Evolutionary conservation across 148 eudicot genomes (phyloP), one percentile per base, ranked within the genome.

Genomic region (Mesembryanthemum crystallinum): DNA sequence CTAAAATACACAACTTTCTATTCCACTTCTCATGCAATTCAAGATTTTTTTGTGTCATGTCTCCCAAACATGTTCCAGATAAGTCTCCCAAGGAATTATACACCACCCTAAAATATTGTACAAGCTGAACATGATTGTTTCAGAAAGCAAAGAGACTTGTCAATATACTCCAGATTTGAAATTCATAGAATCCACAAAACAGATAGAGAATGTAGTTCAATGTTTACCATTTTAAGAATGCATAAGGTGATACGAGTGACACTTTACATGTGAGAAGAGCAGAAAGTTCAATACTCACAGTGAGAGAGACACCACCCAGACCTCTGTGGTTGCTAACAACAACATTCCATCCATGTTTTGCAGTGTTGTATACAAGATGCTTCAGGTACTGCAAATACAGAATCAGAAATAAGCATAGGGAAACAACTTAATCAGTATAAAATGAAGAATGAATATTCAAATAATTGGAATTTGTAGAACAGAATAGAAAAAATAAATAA

Each of bases 251-350:
- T 24, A 15, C 42, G 73, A 59, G 49, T 43, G 33, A 52, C 37
- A 57, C 15, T 67, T 58, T 11, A 23, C 32, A 60, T 23, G 1
- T 27, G n/a, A n/a, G n/a, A n/a, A n/a, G n/a, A n/a, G n/a, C n/a
- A n/a, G 11, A 65, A n/a, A 15, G 29, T 71, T 29, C 15, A 64
- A 33, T 60, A 88, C 97, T 92, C 76, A 94, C 98, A 69, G 97
- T 94, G 76, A 92, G 81, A 66, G 96, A 85, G 63, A 94, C 83
- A 42, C 97, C 98, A 25, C 97, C 98, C 72, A 92, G 85, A 64
- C 98, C 98, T 75, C 98, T 88, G 85, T 94, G 97, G 81, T 94
- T 94, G 89, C 89, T 60, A 69, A 90, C 87, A 35, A 94, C 94
- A 68, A 92, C 98, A 81, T 94, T 88, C 88, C 91, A 89, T 74